These are phyloP conservation scores for Penicillium cataractarum DNA, from an alignment of 495 filamentous ascomycete species.

Conservation along the genomic window DNA sequence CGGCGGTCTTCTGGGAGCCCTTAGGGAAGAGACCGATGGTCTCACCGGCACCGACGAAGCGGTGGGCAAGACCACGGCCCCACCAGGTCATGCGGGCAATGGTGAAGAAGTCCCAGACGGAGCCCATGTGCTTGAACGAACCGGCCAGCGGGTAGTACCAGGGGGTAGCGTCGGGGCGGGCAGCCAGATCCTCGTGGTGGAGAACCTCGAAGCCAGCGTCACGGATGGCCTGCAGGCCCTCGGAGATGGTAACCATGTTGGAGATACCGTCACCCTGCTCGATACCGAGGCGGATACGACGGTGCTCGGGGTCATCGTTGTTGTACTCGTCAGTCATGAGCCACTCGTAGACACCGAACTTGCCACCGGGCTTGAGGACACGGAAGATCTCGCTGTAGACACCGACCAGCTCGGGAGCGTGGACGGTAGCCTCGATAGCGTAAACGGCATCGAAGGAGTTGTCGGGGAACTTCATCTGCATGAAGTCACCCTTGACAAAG, in stretches of 20 bases:
- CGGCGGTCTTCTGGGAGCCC: constrained; percentile 95
- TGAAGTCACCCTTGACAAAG: constrained; percentile 97
- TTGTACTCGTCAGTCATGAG: constrained; percentile 97
- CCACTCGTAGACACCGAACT: constrained; percentile 99
- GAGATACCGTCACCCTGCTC: constrained; percentile 97
- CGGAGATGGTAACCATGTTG: constrained; percentile 93
- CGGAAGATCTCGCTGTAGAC: constrained; percentile 95
- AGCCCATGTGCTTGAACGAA: constrained; percentile 79
- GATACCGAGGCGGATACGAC: constrained; percentile 89
- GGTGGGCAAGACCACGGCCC: constrained; percentile 75
- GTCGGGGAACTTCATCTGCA: constrained; percentile 98
- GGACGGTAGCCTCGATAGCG: constrained; percentile 96
- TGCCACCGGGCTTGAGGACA: constrained; percentile 93
- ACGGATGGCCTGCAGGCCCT: constrained; percentile 83
- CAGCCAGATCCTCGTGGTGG: constrained; percentile 88
- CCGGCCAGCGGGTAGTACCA: constrained; percentile 97
- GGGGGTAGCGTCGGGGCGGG: constrained; percentile 73
- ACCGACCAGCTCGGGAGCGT: constrained; percentile 91
- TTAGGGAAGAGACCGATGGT: constrained; percentile 71
- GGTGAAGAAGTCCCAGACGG: constrained; percentile 78
- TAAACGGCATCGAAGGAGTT: constrained; percentile 95
- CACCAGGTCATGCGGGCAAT: constrained; percentile 89
- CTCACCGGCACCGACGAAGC: constrained; percentile 80
- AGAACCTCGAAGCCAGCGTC: constrained; percentile 85
- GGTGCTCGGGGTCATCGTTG: constrained; percentile 84